Conservation (phyloP, 2,329 filamentous ascomycete species). For the Dactylella cylindrospora region DNA sequence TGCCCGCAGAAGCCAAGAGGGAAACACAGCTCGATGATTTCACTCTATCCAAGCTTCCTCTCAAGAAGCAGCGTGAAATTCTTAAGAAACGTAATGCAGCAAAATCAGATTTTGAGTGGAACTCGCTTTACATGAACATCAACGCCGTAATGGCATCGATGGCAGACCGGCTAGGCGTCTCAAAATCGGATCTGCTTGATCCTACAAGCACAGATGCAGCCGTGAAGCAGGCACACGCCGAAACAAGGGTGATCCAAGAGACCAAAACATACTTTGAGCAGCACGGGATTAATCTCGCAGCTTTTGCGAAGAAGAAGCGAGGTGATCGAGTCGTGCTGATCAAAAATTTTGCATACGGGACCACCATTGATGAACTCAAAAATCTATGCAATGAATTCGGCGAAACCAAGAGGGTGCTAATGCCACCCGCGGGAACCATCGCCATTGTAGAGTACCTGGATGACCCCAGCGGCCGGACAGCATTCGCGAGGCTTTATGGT, state of each 20-base stretch:
- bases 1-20: slow-evolving; percentile 80
- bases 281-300: slow-evolving; percentile 86
- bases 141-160: slow-evolving; percentile 92
- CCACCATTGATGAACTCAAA: slow-evolving; percentile 74
- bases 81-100: slow-evolving; percentile 79
- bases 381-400: slow-evolving; percentile 84
- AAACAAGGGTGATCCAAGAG: slow-evolving; percentile 94
- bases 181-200: slow-evolving; percentile 88
- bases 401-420: slow-evolving; percentile 75
- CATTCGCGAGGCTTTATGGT: slow-evolving; percentile 83
- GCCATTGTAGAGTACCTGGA: slow-evolving; percentile 88
- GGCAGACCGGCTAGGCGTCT: slow-evolving; percentile 79
- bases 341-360: slow-evolving; percentile 90
- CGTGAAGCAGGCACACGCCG: slow-evolving; percentile 93
- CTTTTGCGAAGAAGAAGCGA: slow-evolving; percentile 81
- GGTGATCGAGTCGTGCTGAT: slow-evolving; percentile 86
- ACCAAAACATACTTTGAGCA: slow-evolving; percentile 87
- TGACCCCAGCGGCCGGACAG: slow-evolving; percentile 74
- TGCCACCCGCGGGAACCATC: slow-evolving; percentile 90
- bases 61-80: slow-evolving; percentile 92
- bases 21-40: slow-evolving; percentile 83
- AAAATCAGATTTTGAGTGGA: slow-evolving; percentile 87
- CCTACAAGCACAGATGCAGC: slow-evolving; percentile 93
- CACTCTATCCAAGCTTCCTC: slow-evolving; percentile 81
- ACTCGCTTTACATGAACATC: slow-evolving; percentile 95